These are phyloP conservation scores for Pichia heedii DNA, from an alignment of 805 yeast species.

Conservation along the genomic window DNA sequence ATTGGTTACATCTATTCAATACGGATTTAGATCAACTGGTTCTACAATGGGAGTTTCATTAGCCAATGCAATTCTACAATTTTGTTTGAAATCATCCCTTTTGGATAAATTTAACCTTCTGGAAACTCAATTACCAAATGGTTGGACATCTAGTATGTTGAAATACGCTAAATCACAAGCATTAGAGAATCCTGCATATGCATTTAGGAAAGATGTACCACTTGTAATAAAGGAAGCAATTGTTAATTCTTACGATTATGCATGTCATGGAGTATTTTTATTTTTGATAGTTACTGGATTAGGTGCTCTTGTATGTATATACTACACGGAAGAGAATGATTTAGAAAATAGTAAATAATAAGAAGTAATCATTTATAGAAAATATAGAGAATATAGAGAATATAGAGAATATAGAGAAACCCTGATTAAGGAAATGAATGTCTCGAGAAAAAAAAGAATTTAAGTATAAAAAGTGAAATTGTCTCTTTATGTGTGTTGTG, in stretches of 20 bases:
- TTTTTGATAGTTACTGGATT: conserved; percentile 26
- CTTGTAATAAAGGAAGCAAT: conserved; percentile 32
- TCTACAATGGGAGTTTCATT: conserved; percentile 46
- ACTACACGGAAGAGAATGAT: conserved; percentile 11
- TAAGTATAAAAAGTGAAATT: neutral
- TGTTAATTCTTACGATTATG: conserved; percentile 38
- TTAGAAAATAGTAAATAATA: neutral
- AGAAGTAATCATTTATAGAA: neutral
- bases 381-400: too few relatives aligned
- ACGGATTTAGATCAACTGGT: conserved; percentile 53
- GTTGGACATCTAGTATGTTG: conserved; percentile 5
- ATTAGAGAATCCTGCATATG: conserved; percentile 19
- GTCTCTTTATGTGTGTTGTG: neutral
- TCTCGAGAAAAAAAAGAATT: too few relatives aligned
- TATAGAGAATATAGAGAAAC: neutral
- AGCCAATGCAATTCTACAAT: conserved; percentile 40
- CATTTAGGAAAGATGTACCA: conserved; percentile 21
- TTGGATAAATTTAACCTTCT: conserved; percentile 11
- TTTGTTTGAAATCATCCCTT: conserved; percentile 11
- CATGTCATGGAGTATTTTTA: conserved; percentile 44
- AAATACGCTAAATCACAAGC: conserved; percentile 8
- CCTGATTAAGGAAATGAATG: neutral
- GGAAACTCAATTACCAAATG: conserved; percentile 10
- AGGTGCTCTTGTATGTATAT: conserved; percentile 6
- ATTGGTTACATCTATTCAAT: conserved; percentile 80